Evolutionary conservation across 2,329 filamentous ascomycete genomes (phyloP).

Genomic region (Diplocarpon rosae): DNA sequence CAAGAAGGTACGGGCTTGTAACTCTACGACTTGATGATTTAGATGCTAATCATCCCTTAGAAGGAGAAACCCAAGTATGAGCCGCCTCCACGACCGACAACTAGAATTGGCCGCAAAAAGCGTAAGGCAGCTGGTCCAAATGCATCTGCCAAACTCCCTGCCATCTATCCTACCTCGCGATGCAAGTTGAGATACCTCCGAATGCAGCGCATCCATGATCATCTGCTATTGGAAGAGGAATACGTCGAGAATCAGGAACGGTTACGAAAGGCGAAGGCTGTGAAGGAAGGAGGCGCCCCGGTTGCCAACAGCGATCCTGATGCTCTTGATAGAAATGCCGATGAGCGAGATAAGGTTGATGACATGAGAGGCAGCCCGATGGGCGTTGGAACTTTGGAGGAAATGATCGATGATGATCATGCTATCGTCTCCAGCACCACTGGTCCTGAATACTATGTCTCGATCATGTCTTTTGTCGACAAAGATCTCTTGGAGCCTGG

Average conservation of each 20-base stretch:
- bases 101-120: slow-evolving; percentile 96
- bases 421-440: slow-evolving; percentile 97
- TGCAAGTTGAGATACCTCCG: slow-evolving; percentile 95
- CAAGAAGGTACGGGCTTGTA: slow-evolving; percentile 61
- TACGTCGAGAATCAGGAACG: slow-evolving; percentile 99
- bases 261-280: slow-evolving; percentile 80
- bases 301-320: slow-evolving; percentile 56
- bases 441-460: slow-evolving; percentile 97
- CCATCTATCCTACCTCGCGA: slow-evolving; percentile 87
- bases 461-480: slow-evolving; percentile 99
- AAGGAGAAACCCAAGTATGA: slow-evolving; percentile 99
- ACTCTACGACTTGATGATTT: background rate
- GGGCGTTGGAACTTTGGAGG: slow-evolving; percentile 94
- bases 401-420: slow-evolving; percentile 98
- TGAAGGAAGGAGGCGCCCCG: slow-evolving; percentile 55
- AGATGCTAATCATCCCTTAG: slow-evolving; percentile 36
- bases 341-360: slow-evolving; percentile 89
- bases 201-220: slow-evolving; percentile 98
- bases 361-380: slow-evolving; percentile 98
- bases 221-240: slow-evolving; percentile 91
- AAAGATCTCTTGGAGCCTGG: slow-evolving; percentile 96
- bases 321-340: slow-evolving; percentile 73
- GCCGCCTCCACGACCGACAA: slow-evolving; percentile 91
- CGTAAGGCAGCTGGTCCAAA: slow-evolving; percentile 89
- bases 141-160: slow-evolving; percentile 87